Evolutionary conservation across 352 stramenopile genomes (phyloP).

Genomic region (Globisporangium camurandrum): DNA sequence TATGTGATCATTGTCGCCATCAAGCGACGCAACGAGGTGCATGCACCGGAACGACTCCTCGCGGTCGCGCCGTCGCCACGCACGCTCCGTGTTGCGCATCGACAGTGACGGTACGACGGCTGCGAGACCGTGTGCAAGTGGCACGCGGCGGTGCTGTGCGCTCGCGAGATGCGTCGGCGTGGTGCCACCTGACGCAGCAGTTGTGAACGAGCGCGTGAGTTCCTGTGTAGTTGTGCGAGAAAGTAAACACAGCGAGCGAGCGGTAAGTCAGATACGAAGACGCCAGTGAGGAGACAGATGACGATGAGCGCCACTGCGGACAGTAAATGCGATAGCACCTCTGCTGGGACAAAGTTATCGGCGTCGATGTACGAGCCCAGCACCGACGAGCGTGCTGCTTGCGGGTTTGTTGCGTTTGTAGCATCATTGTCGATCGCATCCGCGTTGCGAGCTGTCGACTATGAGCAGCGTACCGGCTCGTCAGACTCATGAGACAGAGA

Average conservation of each 20-base stretch:
- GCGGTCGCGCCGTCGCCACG: constrained; percentile 31
- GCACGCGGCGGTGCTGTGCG: constrained; percentile 13
- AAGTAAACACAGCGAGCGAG: neutral
- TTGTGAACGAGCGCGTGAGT: neutral
- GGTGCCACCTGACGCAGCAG: neutral
- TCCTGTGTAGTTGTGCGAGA: constrained; percentile 6
- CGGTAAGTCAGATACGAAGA: neutral
- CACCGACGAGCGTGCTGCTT: neutral
- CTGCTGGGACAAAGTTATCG: constrained; percentile 34
- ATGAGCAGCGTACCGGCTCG: too few species aligned
- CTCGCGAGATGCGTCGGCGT: constrained; percentile 6
- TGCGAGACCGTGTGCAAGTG: constrained; percentile 12
- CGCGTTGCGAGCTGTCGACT: constrained; percentile 3
- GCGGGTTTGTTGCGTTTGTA: too few species aligned
- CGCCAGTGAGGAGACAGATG: neutral
- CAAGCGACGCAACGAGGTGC: constrained; percentile 43
- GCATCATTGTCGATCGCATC: constrained; percentile 7
- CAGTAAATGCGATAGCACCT: too few species aligned
- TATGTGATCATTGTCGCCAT: constrained; percentile 14
- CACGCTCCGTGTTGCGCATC: constrained; percentile 25
- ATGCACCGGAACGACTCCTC: constrained; percentile 54
- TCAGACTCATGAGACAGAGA: neutral
- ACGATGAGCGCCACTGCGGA: neutral
- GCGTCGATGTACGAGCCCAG: constrained; percentile 35
- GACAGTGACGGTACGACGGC: constrained; percentile 4